A percentile compares a stretch with the other conserved stretches of the same genome.
These are phyloP conservation scores for Asterophora lycoperdoides DNA, from an alignment of 768 basidiomycete genomes.

Conservation along the genomic window DNA sequence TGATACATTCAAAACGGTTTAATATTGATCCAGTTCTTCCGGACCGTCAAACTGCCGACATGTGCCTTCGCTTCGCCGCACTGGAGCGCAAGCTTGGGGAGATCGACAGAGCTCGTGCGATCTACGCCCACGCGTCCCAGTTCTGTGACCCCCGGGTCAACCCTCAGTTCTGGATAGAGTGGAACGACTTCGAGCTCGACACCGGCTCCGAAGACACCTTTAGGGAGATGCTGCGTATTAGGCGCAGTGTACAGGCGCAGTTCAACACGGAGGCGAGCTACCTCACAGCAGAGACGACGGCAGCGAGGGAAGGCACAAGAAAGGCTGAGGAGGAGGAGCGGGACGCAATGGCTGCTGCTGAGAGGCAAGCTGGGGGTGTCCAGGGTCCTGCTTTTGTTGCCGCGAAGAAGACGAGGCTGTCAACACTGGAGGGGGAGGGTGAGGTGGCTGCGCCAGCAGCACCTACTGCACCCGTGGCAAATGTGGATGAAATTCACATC, in stretches of 20 bases:
- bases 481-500: constrained; percentile 85
- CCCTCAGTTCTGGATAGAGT: constrained; percentile 93
- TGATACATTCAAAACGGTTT: background rate
- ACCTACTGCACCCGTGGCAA: constrained; percentile 32
- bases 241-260: constrained; percentile 95
- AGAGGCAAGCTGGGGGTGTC: constrained; percentile 52
- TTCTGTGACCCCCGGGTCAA: constrained; percentile 96
- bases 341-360: constrained; percentile 89
- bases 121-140: constrained; percentile 96
- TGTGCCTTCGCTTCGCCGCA: constrained; percentile 94
- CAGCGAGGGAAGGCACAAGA: constrained; percentile 56
- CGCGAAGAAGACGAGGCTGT: constrained; percentile 52
- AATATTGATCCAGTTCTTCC: constrained; percentile 54
- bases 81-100: constrained; percentile 98
- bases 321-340: constrained; percentile 41
- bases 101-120: constrained; percentile 94
- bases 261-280: constrained; percentile 98
- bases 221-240: constrained; percentile 91
- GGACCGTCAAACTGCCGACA: constrained; percentile 91
- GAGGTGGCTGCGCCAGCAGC: constrained; percentile 18
- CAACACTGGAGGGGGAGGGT: constrained; percentile 34
- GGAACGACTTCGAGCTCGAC: constrained; percentile 98
- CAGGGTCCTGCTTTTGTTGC: constrained; percentile 77
- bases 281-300: constrained; percentile 84
- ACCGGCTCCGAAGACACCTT: constrained; percentile 99